phyloP scores from a whole-genome alignment of 768 basidiomycete species.

The Pholiota molesta region DNA sequence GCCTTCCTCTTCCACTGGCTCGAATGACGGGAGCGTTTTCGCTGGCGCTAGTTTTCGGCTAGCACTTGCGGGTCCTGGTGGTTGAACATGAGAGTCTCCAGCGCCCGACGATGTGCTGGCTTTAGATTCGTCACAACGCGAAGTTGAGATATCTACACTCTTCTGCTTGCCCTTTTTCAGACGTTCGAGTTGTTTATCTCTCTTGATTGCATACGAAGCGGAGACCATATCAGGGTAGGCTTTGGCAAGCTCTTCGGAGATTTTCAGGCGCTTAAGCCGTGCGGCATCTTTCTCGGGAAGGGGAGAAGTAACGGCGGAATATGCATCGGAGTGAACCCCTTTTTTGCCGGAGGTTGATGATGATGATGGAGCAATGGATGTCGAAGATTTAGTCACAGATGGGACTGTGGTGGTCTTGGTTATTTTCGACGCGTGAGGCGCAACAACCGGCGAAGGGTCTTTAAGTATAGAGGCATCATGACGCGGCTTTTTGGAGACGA shows the following conservation, averaged over 20 bases:
- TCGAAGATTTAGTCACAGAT: no score
- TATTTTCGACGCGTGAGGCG: no score
- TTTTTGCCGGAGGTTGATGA: not conserved
- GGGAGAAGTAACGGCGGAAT: not conserved
- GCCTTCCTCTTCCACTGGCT: conserved; percentile 31
- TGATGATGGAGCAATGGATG: no score
- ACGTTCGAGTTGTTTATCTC: conserved; percentile 25
- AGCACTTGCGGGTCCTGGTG: not conserved
- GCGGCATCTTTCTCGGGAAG: conserved; percentile 17
- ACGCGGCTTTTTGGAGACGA: not conserved
- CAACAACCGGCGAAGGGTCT: not conserved
- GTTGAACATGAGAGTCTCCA: not conserved
- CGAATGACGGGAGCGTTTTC: conserved; percentile 27
- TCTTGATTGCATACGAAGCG: conserved; percentile 30
- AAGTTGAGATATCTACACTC: not conserved
- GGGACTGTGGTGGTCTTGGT: no score
- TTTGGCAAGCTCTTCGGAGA: conserved; percentile 43
- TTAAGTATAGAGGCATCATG: not conserved
- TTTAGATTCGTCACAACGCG: not conserved
- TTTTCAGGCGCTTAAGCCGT: conserved; percentile 27
- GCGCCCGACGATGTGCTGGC: not conserved
- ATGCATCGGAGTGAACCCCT: not conserved
- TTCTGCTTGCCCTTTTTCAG: conserved; percentile 16
- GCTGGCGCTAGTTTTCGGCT: conserved; percentile 10
- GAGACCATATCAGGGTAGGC: conserved; percentile 47